These are phyloP conservation scores for Citrus cavaleriei DNA, from an alignment of 345 rosid genomes.

Conservation along the genomic window DNA sequence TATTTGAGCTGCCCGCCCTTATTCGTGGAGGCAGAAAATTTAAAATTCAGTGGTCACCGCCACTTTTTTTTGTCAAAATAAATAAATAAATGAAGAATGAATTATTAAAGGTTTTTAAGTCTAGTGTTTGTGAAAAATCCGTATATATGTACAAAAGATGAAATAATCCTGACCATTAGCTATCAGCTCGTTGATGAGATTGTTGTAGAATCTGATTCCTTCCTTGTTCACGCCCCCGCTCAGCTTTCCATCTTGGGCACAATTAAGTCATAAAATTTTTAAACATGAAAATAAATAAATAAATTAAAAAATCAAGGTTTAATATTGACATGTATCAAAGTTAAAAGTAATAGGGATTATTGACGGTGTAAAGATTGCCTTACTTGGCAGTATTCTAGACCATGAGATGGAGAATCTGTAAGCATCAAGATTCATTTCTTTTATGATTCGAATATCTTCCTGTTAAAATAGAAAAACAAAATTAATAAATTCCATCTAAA, in stretches of 20 bases:
- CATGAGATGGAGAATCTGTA: constrained; percentile 46
- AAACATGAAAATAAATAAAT: background rate
- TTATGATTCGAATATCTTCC: constrained; percentile 39
- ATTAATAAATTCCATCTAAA: background rate
- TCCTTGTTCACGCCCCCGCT: constrained; percentile 43
- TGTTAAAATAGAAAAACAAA: background rate
- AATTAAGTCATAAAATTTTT: background rate
- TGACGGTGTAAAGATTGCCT: background rate
- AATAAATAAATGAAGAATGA: too few relatives aligned
- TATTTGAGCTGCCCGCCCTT: too few relatives aligned
- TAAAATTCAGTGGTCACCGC: too few relatives aligned
- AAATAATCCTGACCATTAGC: constrained; percentile 27
- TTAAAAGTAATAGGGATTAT: too few relatives aligned
- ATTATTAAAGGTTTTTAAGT: too few relatives aligned
- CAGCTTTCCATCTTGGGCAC: constrained; percentile 28
- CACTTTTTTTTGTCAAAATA: too few relatives aligned
- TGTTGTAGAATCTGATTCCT: constrained; percentile 47
- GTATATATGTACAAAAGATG: background rate
- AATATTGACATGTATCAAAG: too few relatives aligned
- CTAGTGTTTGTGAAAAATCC: too few relatives aligned
- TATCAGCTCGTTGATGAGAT: constrained; percentile 48
- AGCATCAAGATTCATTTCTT: constrained; percentile 37
- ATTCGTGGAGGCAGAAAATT: too few relatives aligned
- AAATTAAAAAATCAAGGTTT: too few relatives aligned
- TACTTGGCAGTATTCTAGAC: constrained; percentile 40